Conservation (phyloP, 2,329 filamentous ascomycete genomes). For the Cytospora paraplurivora region DNA sequence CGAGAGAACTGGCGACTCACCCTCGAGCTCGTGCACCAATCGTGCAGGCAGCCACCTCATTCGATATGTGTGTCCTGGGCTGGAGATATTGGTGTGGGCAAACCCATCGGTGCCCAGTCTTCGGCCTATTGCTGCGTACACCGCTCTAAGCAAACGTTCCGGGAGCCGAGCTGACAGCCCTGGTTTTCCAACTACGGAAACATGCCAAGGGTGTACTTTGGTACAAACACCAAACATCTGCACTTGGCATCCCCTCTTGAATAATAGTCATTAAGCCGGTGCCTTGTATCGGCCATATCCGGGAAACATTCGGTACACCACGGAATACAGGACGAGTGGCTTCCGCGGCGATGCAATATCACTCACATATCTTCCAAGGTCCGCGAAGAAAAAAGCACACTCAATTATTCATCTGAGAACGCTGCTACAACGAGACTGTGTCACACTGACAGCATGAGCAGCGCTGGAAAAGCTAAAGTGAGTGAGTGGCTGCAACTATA, state of each 20-base stretch:
- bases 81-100: neutral
- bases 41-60: neutral
- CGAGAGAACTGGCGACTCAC: constrained; percentile 4
- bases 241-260: neutral
- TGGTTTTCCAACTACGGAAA: neutral
- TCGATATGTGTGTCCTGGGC: neutral
- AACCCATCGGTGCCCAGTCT: neutral
- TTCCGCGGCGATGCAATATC: constrained; percentile 3
- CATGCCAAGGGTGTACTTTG: neutral
- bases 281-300: neutral
- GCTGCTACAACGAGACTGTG: constrained; percentile 17
- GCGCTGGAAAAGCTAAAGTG: neutral
- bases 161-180: neutral
- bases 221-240: neutral
- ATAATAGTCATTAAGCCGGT: neutral
- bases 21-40: constrained; percentile 2
- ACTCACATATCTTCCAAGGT: neutral
- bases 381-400: constrained; percentile 3
- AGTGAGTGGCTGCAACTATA: constrained; percentile 5
- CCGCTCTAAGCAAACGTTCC: constrained; percentile 2
- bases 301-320: neutral
- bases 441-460: too few species aligned
- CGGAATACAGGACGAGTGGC: constrained; percentile 4
- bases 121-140: neutral
- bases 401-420: constrained; percentile 14